Evolutionary conservation across 306 rosid species (phyloP), one percentile per base, ranked within the genome.

Genomic region (Astragalus glycyphyllos): DNA sequence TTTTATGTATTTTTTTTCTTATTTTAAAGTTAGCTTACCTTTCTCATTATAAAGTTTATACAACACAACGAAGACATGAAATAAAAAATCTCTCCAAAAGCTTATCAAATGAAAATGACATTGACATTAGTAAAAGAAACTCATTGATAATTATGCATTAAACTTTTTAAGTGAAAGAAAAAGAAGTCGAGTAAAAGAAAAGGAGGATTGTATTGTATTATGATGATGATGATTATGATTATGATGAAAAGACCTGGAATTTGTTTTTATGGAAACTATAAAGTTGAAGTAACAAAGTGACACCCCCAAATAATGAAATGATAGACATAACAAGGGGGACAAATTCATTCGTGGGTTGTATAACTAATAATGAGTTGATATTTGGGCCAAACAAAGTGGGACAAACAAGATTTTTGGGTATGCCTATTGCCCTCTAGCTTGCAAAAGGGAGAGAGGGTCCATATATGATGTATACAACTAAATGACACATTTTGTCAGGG

Each of bases 351-450:
- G 41, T 50, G 53, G 66, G 73, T 65, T 42, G 37, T 66, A 2
- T 20, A 17, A 68, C 16, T 38, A 23, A 61, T 26, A 40, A 63
- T 71, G 31, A 15, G 26, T 45, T 68, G 48, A 44, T 58, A 63
- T 65, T 78, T 60, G 65, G 65, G 73, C 69, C 61, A 82, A 82
- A 70, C 51, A 74, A 55, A 58, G 76, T 74, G 65, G 69, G 56
- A 65, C 73, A 70, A 78, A 60, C 69, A 65, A 10, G 73, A 71
- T 79, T 71, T 71, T 65, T 75, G 60, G 76, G 63, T 65, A 40
- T 62, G 12, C 34, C 14, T 55, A 56, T 63, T 69, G 77, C 74
- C 37, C 67, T 64, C 74, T 78, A 57, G 45, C 74, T 65, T 68
- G 66, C 81, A 66, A 66, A 76, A 20, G 23, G 71, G 54, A 49